A percentile compares a stretch with the other conserved stretches of the same genome.
These are phyloP conservation scores for Eruca vesicaria DNA, from an alignment of 441 rosid genomes.

Conservation along the genomic window DNA sequence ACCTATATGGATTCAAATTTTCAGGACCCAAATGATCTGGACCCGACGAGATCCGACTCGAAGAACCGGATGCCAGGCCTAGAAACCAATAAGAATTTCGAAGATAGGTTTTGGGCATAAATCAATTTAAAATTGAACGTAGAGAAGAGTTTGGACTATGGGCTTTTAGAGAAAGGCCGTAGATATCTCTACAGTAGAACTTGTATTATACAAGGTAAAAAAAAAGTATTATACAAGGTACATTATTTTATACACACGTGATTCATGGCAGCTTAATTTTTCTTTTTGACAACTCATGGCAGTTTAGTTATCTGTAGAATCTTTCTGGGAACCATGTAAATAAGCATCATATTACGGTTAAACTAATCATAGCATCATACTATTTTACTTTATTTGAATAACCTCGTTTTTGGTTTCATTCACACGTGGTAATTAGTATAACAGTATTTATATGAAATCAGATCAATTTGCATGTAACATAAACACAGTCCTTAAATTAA, in stretches of 20 bases:
- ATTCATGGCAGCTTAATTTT: not conserved
- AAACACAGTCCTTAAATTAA: not conserved
- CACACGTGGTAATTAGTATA: not conserved
- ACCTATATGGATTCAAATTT: too few species aligned
- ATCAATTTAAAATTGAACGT: slow-evolving; percentile 3
- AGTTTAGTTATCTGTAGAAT: slow-evolving; percentile 19
- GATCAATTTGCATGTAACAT: not conserved
- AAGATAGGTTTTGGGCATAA: not conserved
- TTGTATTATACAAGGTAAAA: not conserved
- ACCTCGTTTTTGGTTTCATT: not conserved
- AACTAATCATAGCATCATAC: slow-evolving; percentile 1
- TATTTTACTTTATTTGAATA: not conserved
- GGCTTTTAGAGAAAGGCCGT: not conserved
- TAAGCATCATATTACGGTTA: slow-evolving; percentile 17
- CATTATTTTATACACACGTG: slow-evolving; percentile 19
- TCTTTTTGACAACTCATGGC: not conserved
- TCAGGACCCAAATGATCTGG: too few species aligned
- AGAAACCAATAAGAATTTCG: not conserved
- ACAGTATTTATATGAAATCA: not conserved
- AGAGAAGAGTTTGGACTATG: slow-evolving; percentile 2
- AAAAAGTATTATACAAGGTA: too few species aligned
- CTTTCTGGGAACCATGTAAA: slow-evolving; percentile 20
- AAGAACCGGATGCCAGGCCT: too few species aligned
- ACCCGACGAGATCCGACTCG: too few species aligned
- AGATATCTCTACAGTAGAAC: not conserved